Base-by-base conservation (phyloP, 768 basidiomycete genomes). In the Coprinellus aureogranulatus region DNA sequence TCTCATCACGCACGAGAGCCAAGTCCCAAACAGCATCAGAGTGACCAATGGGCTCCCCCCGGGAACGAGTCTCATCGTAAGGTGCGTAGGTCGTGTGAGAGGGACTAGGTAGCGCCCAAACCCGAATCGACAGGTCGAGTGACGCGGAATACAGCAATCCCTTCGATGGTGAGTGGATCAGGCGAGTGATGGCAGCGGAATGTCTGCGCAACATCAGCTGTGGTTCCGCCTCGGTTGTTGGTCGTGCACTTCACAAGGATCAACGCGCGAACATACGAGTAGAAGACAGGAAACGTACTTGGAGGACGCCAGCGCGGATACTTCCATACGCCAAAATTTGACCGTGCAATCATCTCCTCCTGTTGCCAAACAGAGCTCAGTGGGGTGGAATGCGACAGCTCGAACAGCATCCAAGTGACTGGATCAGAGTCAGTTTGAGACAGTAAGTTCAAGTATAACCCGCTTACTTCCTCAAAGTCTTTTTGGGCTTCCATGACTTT, bases 1-100 rank as follows among this genome's bases (percentile, higher is more conserved):
- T 85, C 69, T 92, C 90, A 60, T 91, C 89, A 54, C 90, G 81
- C 26, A 93, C 83, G 22, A 96, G 82, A 10, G 90, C 88, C 51
- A 98, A 76, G 68, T 94, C 97, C 97, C 97, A 99, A 25, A 98
- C 90, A 4, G 93, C 93, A 68, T 99, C 95, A 4, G 93, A 92
- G 69, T 97, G 93, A 3, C 95, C 94, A 28, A 95, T 86, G 27
- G 98, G 81, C 62, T 89, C 87, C 31, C 89, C 89, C 37, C 89
- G 81, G 27, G 85, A 80, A 3, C 88, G 81, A 0, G 85, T 86
- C 48, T 90, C 82, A 64, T 98, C 94, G 69, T 91, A 94, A 0
- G 94, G 88, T 1, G 91, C 90, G 71, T 98, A 99, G 16, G 94
- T 92, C 53, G 92, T 90, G 71, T 93, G 90, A 34, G 85, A 79